Conservation (phyloP, 306 rosid genomes). For the Vigna trinervia region DNA sequence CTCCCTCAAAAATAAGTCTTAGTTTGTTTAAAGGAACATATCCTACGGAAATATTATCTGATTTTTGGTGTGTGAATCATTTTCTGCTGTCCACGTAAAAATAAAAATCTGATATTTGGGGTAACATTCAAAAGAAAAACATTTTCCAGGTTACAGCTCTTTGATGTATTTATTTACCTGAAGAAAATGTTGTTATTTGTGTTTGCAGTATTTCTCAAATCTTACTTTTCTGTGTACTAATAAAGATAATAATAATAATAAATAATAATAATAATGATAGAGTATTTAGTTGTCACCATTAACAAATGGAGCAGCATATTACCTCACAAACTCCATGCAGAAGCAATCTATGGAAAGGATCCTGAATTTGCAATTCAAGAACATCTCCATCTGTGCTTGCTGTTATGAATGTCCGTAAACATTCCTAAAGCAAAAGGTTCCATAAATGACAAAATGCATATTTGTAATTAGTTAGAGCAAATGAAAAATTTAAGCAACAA, state of each 20-base stretch:
- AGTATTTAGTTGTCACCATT: conserved; percentile 13
- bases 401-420: conserved; percentile 62
- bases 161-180: conserved; percentile 5
- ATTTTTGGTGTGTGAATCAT: conserved; percentile 1
- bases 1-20: background rate
- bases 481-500: conserved; percentile 17
- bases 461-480: conserved; percentile 14
- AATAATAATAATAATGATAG: background rate
- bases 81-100: background rate
- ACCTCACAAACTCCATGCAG: conserved; percentile 99
- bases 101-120: background rate
- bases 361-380: conserved; percentile 68
- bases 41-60: background rate
- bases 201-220: background rate
- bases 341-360: conserved; percentile 84
- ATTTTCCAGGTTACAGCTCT: background rate
- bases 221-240: conserved; percentile 8
- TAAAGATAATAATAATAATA: background rate
- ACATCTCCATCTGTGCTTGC: conserved; percentile 55
- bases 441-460: conserved; percentile 4
- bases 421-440: conserved; percentile 53
- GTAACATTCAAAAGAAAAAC: conserved; percentile 3
- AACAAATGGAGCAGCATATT: conserved; percentile 37
- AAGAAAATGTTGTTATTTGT: background rate
- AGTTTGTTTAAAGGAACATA: background rate